Percentiles rank a stretch among this genome's conserved stretches.
Conservation (phyloP, 2,329 filamentous ascomycete species). For the Colletotrichum viniferum region DNA sequence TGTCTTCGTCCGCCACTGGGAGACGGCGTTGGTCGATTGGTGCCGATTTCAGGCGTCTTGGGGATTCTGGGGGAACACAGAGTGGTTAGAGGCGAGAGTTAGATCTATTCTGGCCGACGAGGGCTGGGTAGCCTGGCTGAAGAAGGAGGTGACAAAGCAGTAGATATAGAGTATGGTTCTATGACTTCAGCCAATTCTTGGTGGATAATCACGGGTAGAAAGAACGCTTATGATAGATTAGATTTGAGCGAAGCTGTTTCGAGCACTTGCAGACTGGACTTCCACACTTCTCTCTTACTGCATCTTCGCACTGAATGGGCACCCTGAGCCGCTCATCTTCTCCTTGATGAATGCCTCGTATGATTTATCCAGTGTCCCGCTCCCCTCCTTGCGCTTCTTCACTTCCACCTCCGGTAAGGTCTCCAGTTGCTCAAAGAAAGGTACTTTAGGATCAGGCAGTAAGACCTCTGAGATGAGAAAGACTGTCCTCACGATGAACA, state of each 20-base stretch:
- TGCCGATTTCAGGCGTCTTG: constrained; percentile 64
- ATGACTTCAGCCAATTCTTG: neutral
- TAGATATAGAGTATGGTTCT: neutral
- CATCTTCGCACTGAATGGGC: neutral
- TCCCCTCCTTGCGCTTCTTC: neutral
- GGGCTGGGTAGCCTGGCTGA: constrained; percentile 51
- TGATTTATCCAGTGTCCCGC: neutral
- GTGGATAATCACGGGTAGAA: neutral
- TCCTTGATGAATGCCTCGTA: neutral
- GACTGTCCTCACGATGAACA: neutral
- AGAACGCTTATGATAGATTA: neutral
- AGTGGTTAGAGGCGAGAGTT: constrained; percentile 61
- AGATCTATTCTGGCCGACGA: constrained; percentile 50
- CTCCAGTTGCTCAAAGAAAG: neutral
- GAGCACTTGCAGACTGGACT: neutral
- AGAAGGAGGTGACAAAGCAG: constrained; percentile 14
- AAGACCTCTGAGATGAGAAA: neutral
- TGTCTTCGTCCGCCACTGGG: constrained; percentile 64
- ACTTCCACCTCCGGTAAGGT: neutral
- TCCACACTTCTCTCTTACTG: neutral
- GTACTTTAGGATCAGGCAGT: neutral
- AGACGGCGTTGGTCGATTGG: constrained; percentile 72
- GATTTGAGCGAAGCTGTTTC: neutral
- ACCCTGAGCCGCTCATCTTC: neutral
- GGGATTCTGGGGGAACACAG: constrained; percentile 66